These are phyloP conservation scores for Aspergillus sp. DNA, from an alignment of 2,329 filamentous ascomycete species.

Conservation along the genomic window DNA sequence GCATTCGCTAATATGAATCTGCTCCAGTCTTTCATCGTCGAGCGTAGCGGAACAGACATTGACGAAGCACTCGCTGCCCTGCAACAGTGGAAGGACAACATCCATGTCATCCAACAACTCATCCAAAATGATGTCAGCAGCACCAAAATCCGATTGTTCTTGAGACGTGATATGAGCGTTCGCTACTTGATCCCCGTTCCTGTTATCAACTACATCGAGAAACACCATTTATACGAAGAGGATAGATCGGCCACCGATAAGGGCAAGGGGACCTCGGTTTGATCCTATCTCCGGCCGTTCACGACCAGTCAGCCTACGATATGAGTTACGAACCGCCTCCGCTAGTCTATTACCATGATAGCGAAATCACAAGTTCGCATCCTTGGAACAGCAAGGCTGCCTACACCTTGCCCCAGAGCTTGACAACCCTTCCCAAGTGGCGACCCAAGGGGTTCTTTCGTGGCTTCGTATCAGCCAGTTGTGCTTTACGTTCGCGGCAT, in stretches of 20 bases:
- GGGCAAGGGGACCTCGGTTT: constrained; percentile 19
- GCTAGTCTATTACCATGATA: no score
- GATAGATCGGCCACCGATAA: constrained; percentile 32
- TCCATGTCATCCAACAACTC: constrained; percentile 82
- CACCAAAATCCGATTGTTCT: constrained; percentile 74
- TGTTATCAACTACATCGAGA: constrained; percentile 69
- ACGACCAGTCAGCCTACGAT: no score
- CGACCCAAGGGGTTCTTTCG: no score
- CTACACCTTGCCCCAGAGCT: no score
- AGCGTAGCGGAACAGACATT: constrained; percentile 82
- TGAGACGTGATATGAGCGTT: constrained; percentile 76
- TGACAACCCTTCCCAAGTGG: no score
- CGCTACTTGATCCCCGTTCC: constrained; percentile 69
- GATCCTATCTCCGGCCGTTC: no score
- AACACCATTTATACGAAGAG: constrained; percentile 62
- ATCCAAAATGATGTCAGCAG: constrained; percentile 83
- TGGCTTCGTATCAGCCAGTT: no score
- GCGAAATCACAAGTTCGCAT: no score
- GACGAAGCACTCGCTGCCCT: constrained; percentile 80
- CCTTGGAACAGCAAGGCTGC: no score
- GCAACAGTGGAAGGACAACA: constrained; percentile 77
- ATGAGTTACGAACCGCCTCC: no score
- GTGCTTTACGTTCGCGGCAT: no score
- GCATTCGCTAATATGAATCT: constrained; percentile 2
- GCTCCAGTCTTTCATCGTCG: constrained; percentile 67